Evolutionary conservation across 2,329 filamentous ascomycete genomes (phyloP).

Genomic region (Delphinella strobiligena): DNA sequence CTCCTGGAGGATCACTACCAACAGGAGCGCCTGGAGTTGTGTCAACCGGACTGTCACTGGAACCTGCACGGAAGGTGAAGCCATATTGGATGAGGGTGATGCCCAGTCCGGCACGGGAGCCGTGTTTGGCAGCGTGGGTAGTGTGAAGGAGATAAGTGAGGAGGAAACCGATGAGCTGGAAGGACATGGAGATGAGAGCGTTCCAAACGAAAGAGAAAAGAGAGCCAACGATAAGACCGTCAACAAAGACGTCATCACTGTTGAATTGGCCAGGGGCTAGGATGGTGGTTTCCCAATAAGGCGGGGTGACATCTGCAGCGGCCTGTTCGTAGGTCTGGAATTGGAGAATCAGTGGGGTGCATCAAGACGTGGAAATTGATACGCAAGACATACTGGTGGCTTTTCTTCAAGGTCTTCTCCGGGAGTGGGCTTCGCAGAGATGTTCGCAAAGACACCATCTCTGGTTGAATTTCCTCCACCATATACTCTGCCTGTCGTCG

Average conservation of each 20-base stretch:
- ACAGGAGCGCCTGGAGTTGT: conserved; percentile 22
- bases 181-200: conserved; percentile 93
- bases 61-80: conserved; percentile 63
- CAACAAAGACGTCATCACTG: conserved; percentile 89
- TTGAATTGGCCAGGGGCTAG: conserved; percentile 83
- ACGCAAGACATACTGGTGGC: conserved; percentile 61
- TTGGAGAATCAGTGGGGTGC: conserved; percentile 11
- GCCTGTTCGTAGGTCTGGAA: conserved; percentile 98
- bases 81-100: conserved; percentile 94
- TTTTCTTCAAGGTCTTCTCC: conserved; percentile 77
- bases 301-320: conserved; percentile 86
- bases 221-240: conserved; percentile 84
- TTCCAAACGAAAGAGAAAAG: conserved; percentile 86
- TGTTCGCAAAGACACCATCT: conserved; percentile 92
- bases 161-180: conserved; percentile 92
- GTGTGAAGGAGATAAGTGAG: conserved; percentile 97
- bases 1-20: conserved; percentile 29
- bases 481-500: conserved; percentile 42
- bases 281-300: conserved; percentile 99
- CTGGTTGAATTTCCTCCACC: conserved; percentile 61
- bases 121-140: conserved; percentile 95
- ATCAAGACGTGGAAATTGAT: background rate
- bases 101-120: conserved; percentile 83
- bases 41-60: background rate
- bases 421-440: conserved; percentile 78